phyloP scores from a whole-genome alignment of 305 asterid genomes.

The Fraxinus paxiana region DNA sequence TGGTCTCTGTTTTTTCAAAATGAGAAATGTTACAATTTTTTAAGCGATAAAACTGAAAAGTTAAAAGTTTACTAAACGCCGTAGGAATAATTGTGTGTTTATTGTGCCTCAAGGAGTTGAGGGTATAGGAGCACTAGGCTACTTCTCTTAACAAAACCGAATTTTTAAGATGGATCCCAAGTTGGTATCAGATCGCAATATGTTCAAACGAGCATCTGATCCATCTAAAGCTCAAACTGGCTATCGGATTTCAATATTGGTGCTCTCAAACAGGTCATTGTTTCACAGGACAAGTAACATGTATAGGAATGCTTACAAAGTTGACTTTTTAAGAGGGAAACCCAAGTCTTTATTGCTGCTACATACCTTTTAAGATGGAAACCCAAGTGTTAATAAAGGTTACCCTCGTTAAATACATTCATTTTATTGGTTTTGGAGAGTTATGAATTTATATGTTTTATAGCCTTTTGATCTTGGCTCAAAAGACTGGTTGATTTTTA shows the following conservation, averaged over 20 bases:
- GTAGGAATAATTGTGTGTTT: background rate
- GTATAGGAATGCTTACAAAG: background rate
- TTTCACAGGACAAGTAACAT: background rate
- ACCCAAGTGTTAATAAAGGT: background rate
- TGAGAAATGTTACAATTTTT: background rate
- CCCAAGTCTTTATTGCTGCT: background rate
- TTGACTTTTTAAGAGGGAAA: background rate
- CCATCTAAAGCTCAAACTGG: background rate
- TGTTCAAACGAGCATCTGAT: background rate
- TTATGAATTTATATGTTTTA: background rate
- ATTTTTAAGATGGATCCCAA: background rate
- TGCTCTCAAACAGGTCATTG: background rate
- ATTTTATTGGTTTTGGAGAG: background rate
- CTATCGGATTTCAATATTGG: background rate
- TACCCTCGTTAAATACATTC: background rate
- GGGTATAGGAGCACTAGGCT: background rate
- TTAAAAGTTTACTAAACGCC: background rate
- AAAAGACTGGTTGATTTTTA: background rate
- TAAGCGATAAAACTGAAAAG: background rate
- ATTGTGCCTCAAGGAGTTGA: background rate
- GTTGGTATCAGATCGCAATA: background rate
- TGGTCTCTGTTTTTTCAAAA: background rate
- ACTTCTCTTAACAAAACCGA: background rate
- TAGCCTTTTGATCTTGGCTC: background rate
- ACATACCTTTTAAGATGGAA: background rate